Base-by-base conservation (phyloP, 192 early-diverging fungal species). In the Podila clonocystis region DNA sequence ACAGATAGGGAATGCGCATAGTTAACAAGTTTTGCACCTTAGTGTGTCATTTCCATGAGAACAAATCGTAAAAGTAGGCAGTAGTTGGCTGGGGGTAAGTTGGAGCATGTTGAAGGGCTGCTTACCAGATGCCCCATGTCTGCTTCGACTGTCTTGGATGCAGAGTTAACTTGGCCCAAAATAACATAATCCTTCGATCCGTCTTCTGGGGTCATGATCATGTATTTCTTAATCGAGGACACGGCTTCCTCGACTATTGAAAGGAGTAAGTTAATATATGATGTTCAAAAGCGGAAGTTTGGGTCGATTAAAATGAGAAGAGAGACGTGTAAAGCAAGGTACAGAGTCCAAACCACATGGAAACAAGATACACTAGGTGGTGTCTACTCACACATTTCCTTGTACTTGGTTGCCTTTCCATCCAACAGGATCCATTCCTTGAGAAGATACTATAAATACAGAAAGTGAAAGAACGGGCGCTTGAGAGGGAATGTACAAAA, bases 371-470 rank as follows among this genome's bases (percentile, higher is more conserved):
- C 9, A 38, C 19, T 13, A 58, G 1, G 41, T 41, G 13, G 41
- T 41, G 41, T 13, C 30, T 58, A 50, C 58, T 77, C 68, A 72
- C 68, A 82, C 82, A 84, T 82, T 24, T 82, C 58, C 41, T 45
- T 77, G 67, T 74, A 82, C 26, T 66, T 34, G 5, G 74, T 17
- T 30, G 77, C 80, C 52, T 74, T 73, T 17, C 80, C 74, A 55
- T 76, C 82, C 29, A 85, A 70, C 31, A 85, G 61, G 2, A 90
- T 79, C 70, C 85, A 88, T 67, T 86, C 82, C 63, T 91, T 90
- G 38, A 89, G 74, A 48, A 91, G 62, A 61, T 91, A 91, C 83
- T 41, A 41, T 65, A 67, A 12, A 58, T 31, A 4, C 9, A 41
- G 45, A 1, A 62, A 50, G 26, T 55, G 5, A n/a, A 49, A 45